Evolutionary conservation across 2,329 filamentous ascomycete genomes (phyloP), one percentile per base, ranked within the genome.

Genomic region (Endoconidiophora laricicola): DNA sequence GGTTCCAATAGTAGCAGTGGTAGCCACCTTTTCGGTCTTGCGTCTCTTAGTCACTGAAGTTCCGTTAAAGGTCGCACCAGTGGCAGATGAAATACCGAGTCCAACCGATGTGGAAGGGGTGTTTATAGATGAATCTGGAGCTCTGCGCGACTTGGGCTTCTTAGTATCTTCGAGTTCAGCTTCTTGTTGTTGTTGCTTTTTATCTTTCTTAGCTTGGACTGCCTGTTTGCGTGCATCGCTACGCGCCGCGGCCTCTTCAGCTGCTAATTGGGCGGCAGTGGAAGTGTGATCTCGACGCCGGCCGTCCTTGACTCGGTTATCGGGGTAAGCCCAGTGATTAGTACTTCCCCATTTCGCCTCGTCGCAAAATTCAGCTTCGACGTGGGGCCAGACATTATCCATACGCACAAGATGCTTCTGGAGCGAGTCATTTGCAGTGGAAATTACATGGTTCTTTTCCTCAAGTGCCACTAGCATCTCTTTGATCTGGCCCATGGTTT

Each of bases 401-500:
- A 95, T 79, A 48, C 93, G 85, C 53, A 76, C 69, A 36, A 95
- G 73, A 60, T 95, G 87, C 60, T 84, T 85, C 56, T 86, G 78
- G 10, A 96, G 76, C 43, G 88, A 86, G 57, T 94, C 85, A 59
- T 90, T 91, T 49, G 91, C 90, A 14, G 90, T 93, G 37, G 85
- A 83, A 51, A 96, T 83, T 57, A 98, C 91, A 58, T 95, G 88
- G 57, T 95, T 94, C 67, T 98, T 98, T 66, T 98, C 91, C 60
- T 98, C 91, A 37, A 96, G 74, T 1, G 88, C 90, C 44, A 86
- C 78, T 42, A 96, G 78, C 71, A 96, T 83, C 58, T 88, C 83
- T 56, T 82, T 78, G 48, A 94, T 81, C 56, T 83, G 81, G 58
- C 79, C 73, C 37, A 86, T 81, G 48, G 90, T 79, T 54, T 86